These are phyloP conservation scores for Leishmania mexicana DNA, from an alignment of 208 protist genomes.

Conservation along the genomic window DNA sequence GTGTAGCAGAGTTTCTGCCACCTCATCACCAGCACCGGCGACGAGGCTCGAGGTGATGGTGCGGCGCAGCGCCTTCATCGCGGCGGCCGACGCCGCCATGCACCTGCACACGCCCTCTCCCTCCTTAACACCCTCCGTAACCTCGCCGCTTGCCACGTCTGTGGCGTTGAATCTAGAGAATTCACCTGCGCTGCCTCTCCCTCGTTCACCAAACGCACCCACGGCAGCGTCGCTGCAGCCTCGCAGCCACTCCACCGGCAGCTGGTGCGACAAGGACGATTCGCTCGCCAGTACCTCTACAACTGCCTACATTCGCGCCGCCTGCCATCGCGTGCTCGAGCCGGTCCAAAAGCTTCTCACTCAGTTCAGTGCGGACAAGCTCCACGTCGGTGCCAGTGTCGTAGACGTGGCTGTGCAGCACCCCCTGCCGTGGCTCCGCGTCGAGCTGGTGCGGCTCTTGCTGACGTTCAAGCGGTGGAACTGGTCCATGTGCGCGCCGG, in stretches of 20 bases:
- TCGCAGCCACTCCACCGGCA: neutral
- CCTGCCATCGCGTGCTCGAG: slow-evolving; percentile 17
- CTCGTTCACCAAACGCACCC: neutral
- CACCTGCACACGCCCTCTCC: neutral
- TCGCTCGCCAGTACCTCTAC: slow-evolving; percentile 4
- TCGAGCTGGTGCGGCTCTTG: slow-evolving; percentile 30
- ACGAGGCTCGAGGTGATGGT: slow-evolving; percentile 10
- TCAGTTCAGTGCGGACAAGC: neutral
- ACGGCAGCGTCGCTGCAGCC: neutral
- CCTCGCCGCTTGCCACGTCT: neutral
- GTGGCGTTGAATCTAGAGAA: neutral
- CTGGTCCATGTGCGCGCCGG: slow-evolving; percentile 46
- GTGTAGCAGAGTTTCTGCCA: neutral
- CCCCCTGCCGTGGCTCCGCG: slow-evolving; percentile 27
- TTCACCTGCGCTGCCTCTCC: neutral
- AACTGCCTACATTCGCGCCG: slow-evolving; percentile 14
- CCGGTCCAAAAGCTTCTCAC: slow-evolving; percentile 8
- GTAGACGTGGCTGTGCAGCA: slow-evolving; percentile 51
- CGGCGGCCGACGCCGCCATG: neutral
- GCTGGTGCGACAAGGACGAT: slow-evolving; percentile 6
- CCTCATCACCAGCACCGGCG: neutral
- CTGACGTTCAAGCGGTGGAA: slow-evolving; percentile 29
- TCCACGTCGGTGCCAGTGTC: slow-evolving; percentile 26
- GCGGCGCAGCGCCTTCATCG: slow-evolving; percentile 12
- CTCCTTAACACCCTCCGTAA: neutral